Evolutionary conservation across 345 rosid genomes (phyloP).

Genomic region (Gossypium bickii): DNA sequence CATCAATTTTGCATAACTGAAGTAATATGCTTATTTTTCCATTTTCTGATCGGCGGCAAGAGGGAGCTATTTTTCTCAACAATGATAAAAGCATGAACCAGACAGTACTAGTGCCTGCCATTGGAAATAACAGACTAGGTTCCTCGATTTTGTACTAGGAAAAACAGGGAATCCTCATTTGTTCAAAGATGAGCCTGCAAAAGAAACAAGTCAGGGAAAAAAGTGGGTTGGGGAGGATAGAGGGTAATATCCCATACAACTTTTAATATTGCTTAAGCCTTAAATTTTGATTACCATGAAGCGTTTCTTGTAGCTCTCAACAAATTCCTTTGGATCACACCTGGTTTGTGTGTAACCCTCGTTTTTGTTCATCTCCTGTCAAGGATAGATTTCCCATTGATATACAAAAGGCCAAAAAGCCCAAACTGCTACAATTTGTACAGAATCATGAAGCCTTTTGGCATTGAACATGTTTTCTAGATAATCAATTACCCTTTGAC

Average conservation of each 20-base stretch:
- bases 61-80: neutral
- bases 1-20: neutral
- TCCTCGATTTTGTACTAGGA: neutral
- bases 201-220: neutral
- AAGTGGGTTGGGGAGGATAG: neutral
- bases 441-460: neutral
- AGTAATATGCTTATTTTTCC: neutral
- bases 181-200: slow-evolving; percentile 8
- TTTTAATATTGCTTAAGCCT: neutral
- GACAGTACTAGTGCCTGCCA: neutral
- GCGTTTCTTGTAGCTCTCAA: slow-evolving; percentile 49
- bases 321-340: slow-evolving; percentile 50
- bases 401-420: too few species aligned
- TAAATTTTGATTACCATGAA: slow-evolving; percentile 31
- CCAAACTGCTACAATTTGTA: neutral
- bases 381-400: neutral
- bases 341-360: slow-evolving; percentile 70
- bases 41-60: neutral
- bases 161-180: neutral
- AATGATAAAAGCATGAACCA: neutral
- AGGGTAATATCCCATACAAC: neutral
- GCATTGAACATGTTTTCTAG: neutral
- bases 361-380: slow-evolving; percentile 63
- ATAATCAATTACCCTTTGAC: neutral
- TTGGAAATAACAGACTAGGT: neutral